phyloP scores from a whole-genome alignment of 768 basidiomycete species.

The Rhizopogon vulgaris region DNA sequence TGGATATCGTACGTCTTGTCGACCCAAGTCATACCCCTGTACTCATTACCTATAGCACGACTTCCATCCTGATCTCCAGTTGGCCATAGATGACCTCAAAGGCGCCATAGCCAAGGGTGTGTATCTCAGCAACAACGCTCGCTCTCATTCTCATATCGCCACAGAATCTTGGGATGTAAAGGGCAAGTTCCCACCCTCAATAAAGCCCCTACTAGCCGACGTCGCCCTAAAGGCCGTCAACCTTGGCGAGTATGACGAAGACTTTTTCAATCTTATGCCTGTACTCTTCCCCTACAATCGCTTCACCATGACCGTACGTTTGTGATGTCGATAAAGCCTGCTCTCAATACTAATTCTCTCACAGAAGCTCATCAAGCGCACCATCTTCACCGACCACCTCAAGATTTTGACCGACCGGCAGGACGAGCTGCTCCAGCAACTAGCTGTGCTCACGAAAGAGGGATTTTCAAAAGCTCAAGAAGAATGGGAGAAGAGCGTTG shows the following conservation, averaged over 20 bases:
- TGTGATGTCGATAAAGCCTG: neutral
- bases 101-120: slow-evolving; percentile 55
- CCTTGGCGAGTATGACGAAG: slow-evolving; percentile 86
- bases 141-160: neutral
- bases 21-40: neutral
- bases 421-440: slow-evolving; percentile 58
- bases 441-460: slow-evolving; percentile 53
- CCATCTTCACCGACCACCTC: slow-evolving; percentile 73
- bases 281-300: slow-evolving; percentile 89
- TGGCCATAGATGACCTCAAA: slow-evolving; percentile 54
- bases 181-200: slow-evolving; percentile 80
- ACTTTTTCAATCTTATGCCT: slow-evolving; percentile 88
- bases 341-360: slow-evolving; percentile 4
- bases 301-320: slow-evolving; percentile 82
- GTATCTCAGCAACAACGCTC: neutral
- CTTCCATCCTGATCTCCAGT: slow-evolving; percentile 69
- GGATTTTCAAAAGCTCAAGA: slow-evolving; percentile 66
- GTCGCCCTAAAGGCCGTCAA: slow-evolving; percentile 74
- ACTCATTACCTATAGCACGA: slow-evolving; percentile 34
- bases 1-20: slow-evolving; percentile 49
- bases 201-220: slow-evolving; percentile 68
- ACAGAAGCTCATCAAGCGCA: slow-evolving; percentile 90
- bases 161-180: slow-evolving; percentile 74
- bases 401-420: slow-evolving; percentile 61
- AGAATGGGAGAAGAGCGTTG: slow-evolving; percentile 69